Evolutionary conservation across 805 yeast genomes (phyloP), one percentile per base, ranked within the genome.

Genomic region (Isabelozyma pseudorhagii): DNA sequence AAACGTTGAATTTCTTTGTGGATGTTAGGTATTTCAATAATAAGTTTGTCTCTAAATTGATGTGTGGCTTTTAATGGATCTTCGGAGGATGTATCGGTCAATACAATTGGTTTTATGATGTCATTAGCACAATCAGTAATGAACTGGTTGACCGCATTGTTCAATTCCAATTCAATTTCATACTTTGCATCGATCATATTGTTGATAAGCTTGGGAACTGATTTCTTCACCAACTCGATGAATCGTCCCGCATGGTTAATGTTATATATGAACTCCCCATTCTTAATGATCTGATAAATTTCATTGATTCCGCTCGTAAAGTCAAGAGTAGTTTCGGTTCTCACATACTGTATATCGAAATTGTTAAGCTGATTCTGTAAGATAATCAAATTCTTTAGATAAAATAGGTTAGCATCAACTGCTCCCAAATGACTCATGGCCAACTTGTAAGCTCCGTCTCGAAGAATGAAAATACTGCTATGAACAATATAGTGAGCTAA

Each of bases 401-500:
- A 80, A 54, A 85, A 87, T 27, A 92, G 68, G 47, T 81, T 81
- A 0, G 87, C 75, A 56, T 85, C 92, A 17, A 69, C 49, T 3
- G 71, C 57, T 0, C 89, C 88, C 27, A 79, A 67, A 55, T 76
- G 68, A 6, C 71, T 57, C 36, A 64, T 56, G 6, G 82, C 75
- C 21, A 80, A 58, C 4, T 73, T 68, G 54, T 78, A 78, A 15
- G 69, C 67, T 10, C 87, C 85, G 13, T 66, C 66, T 48, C 79
- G 78, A 56, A 90, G 67, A 6, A 94, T 81, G 13, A 69, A 59
- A 38, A 90, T 79, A 57, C 94, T 85, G 42, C 86, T 79, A 61
- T 89, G 97, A 4, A 93, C 87, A 46, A 90, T 84, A 49, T 87
- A 82, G 63, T 90, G 96, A 0, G 97, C 96, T 54, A 92, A 69